phyloP scores from a whole-genome alignment of 495 filamentous ascomycete species.

The Aspergillus cavernicola region DNA sequence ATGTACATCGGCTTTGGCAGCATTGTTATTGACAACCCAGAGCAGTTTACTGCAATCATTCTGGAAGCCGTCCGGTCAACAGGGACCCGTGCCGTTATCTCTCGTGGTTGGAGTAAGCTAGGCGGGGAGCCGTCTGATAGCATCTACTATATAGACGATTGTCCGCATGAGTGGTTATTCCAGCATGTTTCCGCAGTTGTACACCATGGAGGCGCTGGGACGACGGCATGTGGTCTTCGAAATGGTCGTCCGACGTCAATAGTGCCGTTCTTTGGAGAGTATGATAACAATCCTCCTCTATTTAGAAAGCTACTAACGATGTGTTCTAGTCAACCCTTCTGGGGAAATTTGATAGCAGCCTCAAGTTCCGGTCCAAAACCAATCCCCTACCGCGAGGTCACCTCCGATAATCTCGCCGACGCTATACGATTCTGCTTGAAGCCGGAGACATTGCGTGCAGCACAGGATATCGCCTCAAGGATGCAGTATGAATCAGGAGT shows the following conservation, averaged over 20 bases:
- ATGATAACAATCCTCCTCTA: constrained; percentile 13
- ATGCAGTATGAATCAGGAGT: constrained; percentile 72
- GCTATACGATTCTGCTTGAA: constrained; percentile 66
- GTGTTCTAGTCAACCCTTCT: constrained; percentile 61
- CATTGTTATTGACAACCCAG: constrained; percentile 60
- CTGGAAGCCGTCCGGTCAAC: constrained; percentile 49
- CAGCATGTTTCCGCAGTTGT: constrained; percentile 58
- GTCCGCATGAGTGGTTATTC: constrained; percentile 66
- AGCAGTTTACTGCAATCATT: constrained; percentile 48
- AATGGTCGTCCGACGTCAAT: constrained; percentile 57
- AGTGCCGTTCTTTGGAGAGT: constrained; percentile 66
- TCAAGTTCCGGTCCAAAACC: constrained; percentile 65
- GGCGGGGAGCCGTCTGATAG: constrained; percentile 43
- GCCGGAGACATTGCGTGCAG: constrained; percentile 52
- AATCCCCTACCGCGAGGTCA: constrained; percentile 69
- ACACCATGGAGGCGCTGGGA: constrained; percentile 65
- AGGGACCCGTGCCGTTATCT: constrained; percentile 57
- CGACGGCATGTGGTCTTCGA: constrained; percentile 58
- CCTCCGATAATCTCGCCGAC: constrained; percentile 57
- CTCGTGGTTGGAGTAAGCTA: constrained; percentile 61
- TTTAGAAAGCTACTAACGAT: background rate
- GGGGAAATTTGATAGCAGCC: constrained; percentile 68
- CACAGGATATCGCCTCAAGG: constrained; percentile 53
- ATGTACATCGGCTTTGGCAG: constrained; percentile 68
- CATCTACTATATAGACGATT: constrained; percentile 57